Evolutionary conservation across 306 rosid genomes (phyloP), one percentile per base, ranked within the genome.

Genomic region (Lupinus albus): DNA sequence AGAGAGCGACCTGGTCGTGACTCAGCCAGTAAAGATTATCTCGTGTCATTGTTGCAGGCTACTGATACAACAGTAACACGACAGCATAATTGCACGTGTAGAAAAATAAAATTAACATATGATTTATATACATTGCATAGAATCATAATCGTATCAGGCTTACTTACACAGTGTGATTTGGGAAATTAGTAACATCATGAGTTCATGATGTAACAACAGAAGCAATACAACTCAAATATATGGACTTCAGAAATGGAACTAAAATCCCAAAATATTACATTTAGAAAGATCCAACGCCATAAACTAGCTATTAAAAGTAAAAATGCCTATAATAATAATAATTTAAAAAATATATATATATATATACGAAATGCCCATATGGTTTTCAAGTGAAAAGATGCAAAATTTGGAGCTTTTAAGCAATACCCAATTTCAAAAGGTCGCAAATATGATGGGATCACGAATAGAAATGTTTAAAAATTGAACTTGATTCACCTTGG

Each of bases 401-500:
- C 11, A 58, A 3, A 67, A 63, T 76, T 74, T 70, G 18, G 18
- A 21, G 53, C 18, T 39, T 74, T 7, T 11, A 25, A 50, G 71
- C 63, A 50, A 69, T 5, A 68, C 25, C 56, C 39, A 64, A 25
- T 51, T 59, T 35, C 5, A 1, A 15, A 75, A 78, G 1, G 30
- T 25, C 2, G 30, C 30, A 50, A 18, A 36, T 39, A 73, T 16
- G 32, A 0, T 28, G 65, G 11, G 61, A 38, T 25, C 30, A 25
- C 30, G 30, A 61, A 83, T 77, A 38, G 66, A 42, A 15, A 75
- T 39, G 7, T 28, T 41, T 38, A 68, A 25, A 53, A 17, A 0
- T 2, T 6, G 2, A 28, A n/a, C 2, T 11, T 45, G 13, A 53
- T 56, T 61, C 36, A 90, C 99, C 97, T 94, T 91, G 69, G 97